Base-by-base conservation (phyloP, 2,329 filamentous ascomycete species). In the Ceratocystis destructans region DNA sequence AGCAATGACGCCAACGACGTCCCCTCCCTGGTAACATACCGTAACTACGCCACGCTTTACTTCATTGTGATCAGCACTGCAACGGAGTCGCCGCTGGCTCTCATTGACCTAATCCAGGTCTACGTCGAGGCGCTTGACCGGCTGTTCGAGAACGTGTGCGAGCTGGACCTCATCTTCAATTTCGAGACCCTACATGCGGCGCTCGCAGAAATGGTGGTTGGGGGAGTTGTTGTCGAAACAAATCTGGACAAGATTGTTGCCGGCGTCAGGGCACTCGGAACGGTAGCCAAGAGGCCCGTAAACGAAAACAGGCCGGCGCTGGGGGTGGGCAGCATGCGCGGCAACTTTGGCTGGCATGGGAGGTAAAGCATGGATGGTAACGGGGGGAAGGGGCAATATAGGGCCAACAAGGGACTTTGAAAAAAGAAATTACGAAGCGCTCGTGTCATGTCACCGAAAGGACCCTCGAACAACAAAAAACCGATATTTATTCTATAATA, bases 41-140 rank as follows among this genome's bases (percentile, higher is more conserved):
- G 94, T 67, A 90, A 96, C 81, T 99, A 97, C 74, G 94, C 94
- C 8, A 99, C 94, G 0, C 87, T 99, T 69, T 97, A 95, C 78
- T 99, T 99, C 79, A 99, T 99, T 76, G 81, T 99, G 74, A 99
- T 99, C 73, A 94, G 88, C 45, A 99, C 95, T 3, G 90, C 91
- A 4, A 96, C 94, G 68, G 94, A 99, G 77, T 96, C 90, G 0
- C 94, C 94, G 0, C 87, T 99, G 2, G 94, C 94, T 0, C 82
- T 99, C 28, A 91, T 99, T 69, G 94, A 99, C 76, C 79, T 99
- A 65, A 97, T 99, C 70, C 94, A 99, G 77, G 94, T 99, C 68
- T 99, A 96, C 72, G 94, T 99, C 69, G 94, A 99, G 77, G 87
- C 93, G 0, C 83, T 99, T 45, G 94, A 99, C 75, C 86, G 90